Base-by-base conservation (phyloP, 495 filamentous ascomycete species). In the Podospora pseudocomata region DNA sequence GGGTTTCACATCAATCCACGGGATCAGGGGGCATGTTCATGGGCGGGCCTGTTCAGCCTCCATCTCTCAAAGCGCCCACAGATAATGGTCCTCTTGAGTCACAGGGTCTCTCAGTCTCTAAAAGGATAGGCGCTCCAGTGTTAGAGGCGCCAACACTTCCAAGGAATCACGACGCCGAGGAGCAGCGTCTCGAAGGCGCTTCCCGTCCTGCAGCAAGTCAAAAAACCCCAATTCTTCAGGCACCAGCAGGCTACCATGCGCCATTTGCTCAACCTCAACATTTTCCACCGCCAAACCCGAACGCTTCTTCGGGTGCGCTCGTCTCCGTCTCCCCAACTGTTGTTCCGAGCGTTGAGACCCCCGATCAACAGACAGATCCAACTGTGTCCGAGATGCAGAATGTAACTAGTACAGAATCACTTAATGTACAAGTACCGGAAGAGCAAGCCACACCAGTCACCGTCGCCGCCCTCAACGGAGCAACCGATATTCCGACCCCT, bases 1-100 rank as follows among this genome's bases (percentile, higher is more conserved):
- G 39, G 39, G 9, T 16, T 16, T 3, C 39, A 13, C 39, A 49
- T 49, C 39, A 49, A 11, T 49, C 39, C 6, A 16, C 39, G 15
- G 39, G 39, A 49, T 11, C 7, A 49, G 39, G 13, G 15, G 11
- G 39, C 13, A 49, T 61, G 20, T 26, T 5, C 5, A 28, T 61
- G 59, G 26, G 59, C 59, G 59, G 59, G 26, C 59, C 59, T 5
- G 59, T 61, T 18, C 59, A 61, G 13, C 23, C 59, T 15, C 59
- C 59, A 4, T 7, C 16, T 13, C 23, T 61, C 59, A 28, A 27
- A 30, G 16, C 59, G 4, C 20, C 30, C 19, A 28, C 59, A 6
- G 59, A 61, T 26, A 61, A 32, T 32, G 59, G 59, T 18, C 59
- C 59, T 28, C 20, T 4, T 32, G 59, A 32, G 9, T 0, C 39